phyloP scores from a whole-genome alignment of 768 basidiomycete species.

The Amanita rubescens region DNA sequence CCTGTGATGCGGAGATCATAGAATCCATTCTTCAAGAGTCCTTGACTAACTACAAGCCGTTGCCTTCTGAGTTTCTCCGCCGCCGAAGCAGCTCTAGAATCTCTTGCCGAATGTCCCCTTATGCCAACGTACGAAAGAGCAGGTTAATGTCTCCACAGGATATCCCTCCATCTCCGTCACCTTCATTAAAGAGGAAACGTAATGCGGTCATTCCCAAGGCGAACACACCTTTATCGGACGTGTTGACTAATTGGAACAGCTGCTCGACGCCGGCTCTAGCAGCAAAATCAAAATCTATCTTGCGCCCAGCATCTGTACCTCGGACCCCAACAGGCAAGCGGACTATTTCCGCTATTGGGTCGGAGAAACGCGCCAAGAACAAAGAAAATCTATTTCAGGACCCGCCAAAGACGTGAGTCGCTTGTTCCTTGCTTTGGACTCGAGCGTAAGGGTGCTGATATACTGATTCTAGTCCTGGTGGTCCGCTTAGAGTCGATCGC shows the following conservation, averaged over 20 bases:
- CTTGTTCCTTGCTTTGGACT: not conserved
- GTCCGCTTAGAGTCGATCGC: not conserved
- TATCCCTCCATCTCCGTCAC: not conserved
- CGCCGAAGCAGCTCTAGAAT: not conserved
- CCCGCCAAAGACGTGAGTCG: not conserved
- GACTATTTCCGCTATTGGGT: not conserved
- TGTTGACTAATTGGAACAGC: not conserved
- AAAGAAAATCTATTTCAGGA: not conserved
- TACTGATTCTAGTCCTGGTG: not conserved
- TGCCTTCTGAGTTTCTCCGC: not conserved
- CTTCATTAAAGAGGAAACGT: not conserved
- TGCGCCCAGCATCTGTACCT: not conserved
- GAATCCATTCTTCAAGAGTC: slow-evolving; percentile 2
- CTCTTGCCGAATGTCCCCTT: not conserved
- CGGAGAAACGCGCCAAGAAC: not conserved
- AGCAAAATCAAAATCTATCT: not conserved
- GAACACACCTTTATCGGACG: not conserved
- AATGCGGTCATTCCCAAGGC: not conserved
- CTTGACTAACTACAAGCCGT: not conserved
- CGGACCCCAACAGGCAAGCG: not conserved
- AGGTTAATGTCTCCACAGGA: not conserved
- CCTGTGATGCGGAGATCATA: not conserved
- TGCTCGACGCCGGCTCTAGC: not conserved
- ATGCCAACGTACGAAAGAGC: not conserved
- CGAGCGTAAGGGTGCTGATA: not conserved